Evolutionary conservation across 2,329 filamentous ascomycete genomes (phyloP), one percentile per base, ranked within the genome.

Genomic region (Sporothrix euskadiensis): DNA sequence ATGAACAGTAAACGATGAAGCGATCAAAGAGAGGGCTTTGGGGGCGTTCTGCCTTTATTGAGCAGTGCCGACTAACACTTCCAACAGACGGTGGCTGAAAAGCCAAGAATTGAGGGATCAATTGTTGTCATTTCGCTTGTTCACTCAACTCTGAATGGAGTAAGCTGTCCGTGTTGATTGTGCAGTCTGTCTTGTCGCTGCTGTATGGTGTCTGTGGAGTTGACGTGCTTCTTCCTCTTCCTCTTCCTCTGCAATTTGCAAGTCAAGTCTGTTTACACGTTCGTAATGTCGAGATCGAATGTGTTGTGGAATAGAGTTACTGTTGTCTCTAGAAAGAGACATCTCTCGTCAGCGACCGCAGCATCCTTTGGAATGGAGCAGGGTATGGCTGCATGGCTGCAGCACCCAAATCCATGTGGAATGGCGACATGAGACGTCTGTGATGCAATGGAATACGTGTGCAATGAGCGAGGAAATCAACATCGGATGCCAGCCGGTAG

Each of bases 281-380:
- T 32, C 56, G 26, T 57, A 26, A 61, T 41, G 35, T 63, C 59
- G 59, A 63, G 59, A n/a, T 26, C 35, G 35, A 26, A 56, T 22
- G 22, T 26, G 52, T 26, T 8, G 22, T 56, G 10, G 26, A 56
- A 10, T 56, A 10, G 22, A 56, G 9, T 26, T 56, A 22, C 1
- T 56, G 52, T 54, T 54, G 49, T 35, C 35, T 35, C 35, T 9
- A 57, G 10, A 57, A 2, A 30, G 26, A 57, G 26, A 32, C 26
- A 57, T 16, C 56, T 57, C 56, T 57, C 56, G 56, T 57, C 56
- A 57, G 56, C 56, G 16, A 32, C 56, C 56, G 56, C 56, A 57
- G 56, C 26, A 57, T 57, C 56, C 26, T 57, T 30, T 57, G 22
- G 56, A 1, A 57, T 32, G 56, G 56, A 57, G 35, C 1, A 35